A percentile compares a stretch with the other conserved stretches of the same genome.
Evolutionary conservation across 768 basidiomycete genomes (phyloP).

Genomic region (Boletus vermiculosoides): DNA sequence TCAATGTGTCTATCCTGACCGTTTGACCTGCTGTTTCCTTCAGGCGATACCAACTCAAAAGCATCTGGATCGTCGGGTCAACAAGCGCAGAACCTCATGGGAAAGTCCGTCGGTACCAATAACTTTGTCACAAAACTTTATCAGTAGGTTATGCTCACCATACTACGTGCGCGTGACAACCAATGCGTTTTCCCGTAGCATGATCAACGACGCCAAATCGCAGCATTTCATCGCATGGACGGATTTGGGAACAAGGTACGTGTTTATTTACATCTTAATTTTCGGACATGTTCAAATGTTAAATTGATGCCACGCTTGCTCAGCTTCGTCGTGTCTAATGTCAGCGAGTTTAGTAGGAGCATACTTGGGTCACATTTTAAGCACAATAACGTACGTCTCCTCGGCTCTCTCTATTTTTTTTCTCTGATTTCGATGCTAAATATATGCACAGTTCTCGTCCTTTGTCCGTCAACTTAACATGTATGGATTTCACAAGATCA

Average conservation of each 20-base stretch:
- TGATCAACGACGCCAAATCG: slow-evolving; percentile 83
- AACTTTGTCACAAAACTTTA: slow-evolving; percentile 90
- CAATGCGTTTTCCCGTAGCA: slow-evolving; percentile 42
- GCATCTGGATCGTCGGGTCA: slow-evolving; percentile 16
- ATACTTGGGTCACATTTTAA: slow-evolving; percentile 87
- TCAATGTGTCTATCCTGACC: neutral
- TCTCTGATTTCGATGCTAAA: slow-evolving; percentile 4
- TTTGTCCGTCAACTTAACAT: slow-evolving; percentile 95
- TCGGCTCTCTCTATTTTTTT: slow-evolving; percentile 21
- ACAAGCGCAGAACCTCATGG: slow-evolving; percentile 52
- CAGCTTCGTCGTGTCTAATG: slow-evolving; percentile 82
- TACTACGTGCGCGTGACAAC: neutral
- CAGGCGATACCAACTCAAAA: slow-evolving; percentile 16
- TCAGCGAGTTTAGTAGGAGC: slow-evolving; percentile 81
- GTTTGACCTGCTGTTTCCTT: neutral
- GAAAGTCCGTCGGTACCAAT: slow-evolving; percentile 66
- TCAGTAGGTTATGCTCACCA: slow-evolving; percentile 51
- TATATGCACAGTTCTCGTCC: slow-evolving; percentile 70
- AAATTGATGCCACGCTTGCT: neutral
- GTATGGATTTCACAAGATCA: slow-evolving; percentile 96
- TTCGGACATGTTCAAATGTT: neutral
- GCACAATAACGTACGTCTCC: slow-evolving; percentile 73
- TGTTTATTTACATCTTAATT: neutral
- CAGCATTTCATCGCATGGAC: slow-evolving; percentile 83
- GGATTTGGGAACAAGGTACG: slow-evolving; percentile 66